Base-by-base conservation (phyloP, 1,284 basidiomycete genomes). In the Golubevia pallescens region DNA sequence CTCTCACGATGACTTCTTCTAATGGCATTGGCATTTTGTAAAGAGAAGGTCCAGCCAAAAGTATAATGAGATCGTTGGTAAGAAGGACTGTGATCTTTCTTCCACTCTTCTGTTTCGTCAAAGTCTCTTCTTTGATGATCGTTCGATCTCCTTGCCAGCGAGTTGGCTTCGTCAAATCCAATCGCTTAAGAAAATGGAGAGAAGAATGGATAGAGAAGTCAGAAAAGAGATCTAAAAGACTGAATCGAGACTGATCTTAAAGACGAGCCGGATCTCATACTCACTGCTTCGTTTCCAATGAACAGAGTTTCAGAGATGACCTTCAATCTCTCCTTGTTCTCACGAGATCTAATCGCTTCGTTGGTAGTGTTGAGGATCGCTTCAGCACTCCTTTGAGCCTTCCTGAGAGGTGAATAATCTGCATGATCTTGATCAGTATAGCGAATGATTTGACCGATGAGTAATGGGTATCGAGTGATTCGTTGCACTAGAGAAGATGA, bases 121-220 rank as follows among this genome's bases (percentile, higher is more conserved):
- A 85, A 2, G 88, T 66, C 0, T 94, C 94, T 81, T 97, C 93
- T 70, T 91, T 92, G 55, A 97, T 62, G 13, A 98, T 88, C 69
- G 87, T 89, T 21, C 95, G 89, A 7, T 89, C 86, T 0, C 93
- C 94, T 88, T 93, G 91, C 74, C 90, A 89, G 1, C 92, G 89
- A 7, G 94, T 97, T 0, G 93, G 92, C 1, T 92, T 93, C 0
- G 93, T 95, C n/a, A 97, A 87, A 82, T 97, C 94, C 28, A 97
- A 89, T 14, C 92, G 91, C 93, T 93, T 63, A 2, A 51, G 23
- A 65, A 28, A 63, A 38, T 34, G 7, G n/a, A n/a, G n/a, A n/a
- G n/a, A n/a, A n/a, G n/a, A n/a, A n/a, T n/a, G n/a, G n/a, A n/a
- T 34, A 56, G 48, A 14, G 5, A 20, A 20, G 23, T 23, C 24